A percentile compares a stretch with the other conserved stretches of the same genome.
Evolutionary conservation across 2,329 filamentous ascomycete species (phyloP).

Genomic region (Penicillium verrucosum): DNA sequence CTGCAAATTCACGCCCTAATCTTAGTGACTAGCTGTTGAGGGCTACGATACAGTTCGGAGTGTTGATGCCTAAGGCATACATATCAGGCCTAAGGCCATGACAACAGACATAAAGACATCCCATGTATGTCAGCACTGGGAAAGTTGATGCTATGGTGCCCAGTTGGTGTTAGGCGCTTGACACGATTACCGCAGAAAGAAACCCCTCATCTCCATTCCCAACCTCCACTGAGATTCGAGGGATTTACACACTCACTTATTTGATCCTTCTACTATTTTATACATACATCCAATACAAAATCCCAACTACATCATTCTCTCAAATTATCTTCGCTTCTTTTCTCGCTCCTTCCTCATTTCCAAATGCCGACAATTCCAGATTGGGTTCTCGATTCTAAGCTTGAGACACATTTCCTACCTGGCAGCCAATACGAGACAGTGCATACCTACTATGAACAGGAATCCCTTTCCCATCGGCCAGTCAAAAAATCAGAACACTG

Average conservation of each 20-base stretch:
- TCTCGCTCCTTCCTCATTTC: neutral
- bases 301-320: neutral
- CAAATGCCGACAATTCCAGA: neutral
- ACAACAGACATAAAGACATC: no score
- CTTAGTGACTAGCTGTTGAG: neutral
- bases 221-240: neutral
- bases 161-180: neutral
- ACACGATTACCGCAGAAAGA: neutral
- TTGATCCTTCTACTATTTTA: neutral
- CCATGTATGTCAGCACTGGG: no score
- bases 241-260: neutral
- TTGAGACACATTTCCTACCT: neutral
- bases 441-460: no score
- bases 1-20: no score
- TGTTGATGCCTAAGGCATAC: no score
- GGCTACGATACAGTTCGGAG: no score
- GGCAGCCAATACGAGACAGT: neutral
- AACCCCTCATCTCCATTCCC: neutral
- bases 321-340: neutral
- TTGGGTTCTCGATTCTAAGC: neutral
- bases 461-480: no score
- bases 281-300: neutral
- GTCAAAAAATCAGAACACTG: no score
- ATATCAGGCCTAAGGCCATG: no score
- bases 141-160: neutral